phyloP scores from a whole-genome alignment of 139 green algal species.

The Haematococcus lacustris region DNA sequence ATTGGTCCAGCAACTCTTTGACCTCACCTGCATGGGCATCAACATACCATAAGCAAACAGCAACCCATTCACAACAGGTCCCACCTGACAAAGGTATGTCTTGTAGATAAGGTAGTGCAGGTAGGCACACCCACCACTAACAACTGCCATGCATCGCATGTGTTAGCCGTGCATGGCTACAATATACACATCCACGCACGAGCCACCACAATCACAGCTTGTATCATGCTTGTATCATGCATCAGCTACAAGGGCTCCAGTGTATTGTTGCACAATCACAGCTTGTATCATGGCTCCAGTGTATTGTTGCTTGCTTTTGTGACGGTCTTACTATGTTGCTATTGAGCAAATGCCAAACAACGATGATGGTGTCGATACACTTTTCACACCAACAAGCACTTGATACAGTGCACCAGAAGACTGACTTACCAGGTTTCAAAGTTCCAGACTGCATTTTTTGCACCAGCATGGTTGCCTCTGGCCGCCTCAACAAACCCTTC shows the following conservation, averaged over 20 bases:
- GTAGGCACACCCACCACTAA: too few species aligned
- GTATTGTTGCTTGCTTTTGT: too few species aligned
- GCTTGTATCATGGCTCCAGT: too few species aligned
- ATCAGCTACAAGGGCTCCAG: too few species aligned
- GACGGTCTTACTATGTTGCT: background rate
- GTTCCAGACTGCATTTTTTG: constrained; percentile 90
- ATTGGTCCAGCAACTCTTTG: constrained; percentile 33
- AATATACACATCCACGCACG: too few species aligned
- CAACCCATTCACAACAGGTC: background rate
- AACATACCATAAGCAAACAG: background rate
- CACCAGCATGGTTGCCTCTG: constrained; percentile 85
- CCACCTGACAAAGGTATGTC: too few species aligned
- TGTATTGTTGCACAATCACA: too few species aligned
- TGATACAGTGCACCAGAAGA: constrained; percentile 14
- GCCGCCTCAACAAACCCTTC: constrained; percentile 80
- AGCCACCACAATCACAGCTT: too few species aligned
- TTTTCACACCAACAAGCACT: background rate
- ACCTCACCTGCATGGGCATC: constrained; percentile 35
- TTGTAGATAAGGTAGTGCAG: too few species aligned
- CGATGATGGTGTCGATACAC: background rate
- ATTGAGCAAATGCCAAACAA: background rate
- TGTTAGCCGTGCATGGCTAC: too few species aligned
- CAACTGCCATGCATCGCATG: too few species aligned
- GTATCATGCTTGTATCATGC: too few species aligned
- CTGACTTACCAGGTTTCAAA: constrained; percentile 63